These are phyloP conservation scores for Hirschioporus abietinus DNA, from an alignment of 768 basidiomycete genomes.

Conservation along the genomic window DNA sequence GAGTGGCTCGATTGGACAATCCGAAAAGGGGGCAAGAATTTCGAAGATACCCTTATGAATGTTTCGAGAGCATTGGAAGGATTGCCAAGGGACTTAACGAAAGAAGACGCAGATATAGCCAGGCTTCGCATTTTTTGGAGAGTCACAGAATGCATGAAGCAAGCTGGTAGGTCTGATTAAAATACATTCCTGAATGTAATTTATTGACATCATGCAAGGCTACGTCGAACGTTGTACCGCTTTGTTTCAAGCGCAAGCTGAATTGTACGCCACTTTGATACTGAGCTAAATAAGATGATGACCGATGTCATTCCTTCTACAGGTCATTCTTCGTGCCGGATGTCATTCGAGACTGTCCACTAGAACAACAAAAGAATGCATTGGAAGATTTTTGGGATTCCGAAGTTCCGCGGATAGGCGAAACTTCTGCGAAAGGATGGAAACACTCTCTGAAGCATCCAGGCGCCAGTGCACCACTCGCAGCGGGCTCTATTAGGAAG, in stretches of 20 bases:
- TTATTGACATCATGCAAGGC: constrained; percentile 36
- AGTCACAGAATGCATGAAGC: constrained; percentile 50
- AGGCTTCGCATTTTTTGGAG: constrained; percentile 70
- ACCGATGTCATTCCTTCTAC: constrained; percentile 4
- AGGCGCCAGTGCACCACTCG: not conserved
- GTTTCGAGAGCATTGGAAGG: constrained; percentile 41
- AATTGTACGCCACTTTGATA: constrained; percentile 50
- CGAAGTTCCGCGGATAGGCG: constrained; percentile 72
- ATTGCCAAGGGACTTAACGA: constrained; percentile 25
- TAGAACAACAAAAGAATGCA: constrained; percentile 45
- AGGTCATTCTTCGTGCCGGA: constrained; percentile 59
- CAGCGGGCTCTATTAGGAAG: not conserved
- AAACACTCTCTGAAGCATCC: not conserved
- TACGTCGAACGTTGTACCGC: constrained; percentile 70
- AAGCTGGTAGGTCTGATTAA: constrained; percentile 50
- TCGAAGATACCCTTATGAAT: constrained; percentile 51
- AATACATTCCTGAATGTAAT: not conserved
- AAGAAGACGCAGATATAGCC: constrained; percentile 43
- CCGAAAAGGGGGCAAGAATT: constrained; percentile 37
- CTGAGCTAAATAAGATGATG: not conserved
- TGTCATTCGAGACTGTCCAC: constrained; percentile 34
- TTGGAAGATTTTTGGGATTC: constrained; percentile 86
- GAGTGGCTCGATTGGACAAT: constrained; percentile 80
- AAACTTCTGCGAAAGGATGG: constrained; percentile 65
- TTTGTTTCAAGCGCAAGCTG: constrained; percentile 79